phyloP scores from a whole-genome alignment of 192 early-diverging fungal genomes.

The Rhizophlyctis rosea region DNA sequence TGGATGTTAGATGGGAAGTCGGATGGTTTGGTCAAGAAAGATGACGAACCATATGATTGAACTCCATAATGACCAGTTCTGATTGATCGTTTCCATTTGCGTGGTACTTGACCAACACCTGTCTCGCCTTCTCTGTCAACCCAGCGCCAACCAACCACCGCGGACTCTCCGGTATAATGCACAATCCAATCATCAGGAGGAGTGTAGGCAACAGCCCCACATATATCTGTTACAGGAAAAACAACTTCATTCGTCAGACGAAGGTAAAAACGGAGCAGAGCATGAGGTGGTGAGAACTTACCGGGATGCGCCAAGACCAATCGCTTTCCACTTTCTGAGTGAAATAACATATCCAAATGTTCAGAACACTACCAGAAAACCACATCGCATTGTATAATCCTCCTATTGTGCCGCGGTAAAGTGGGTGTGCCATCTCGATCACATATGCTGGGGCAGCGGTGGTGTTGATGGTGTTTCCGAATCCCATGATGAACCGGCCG shows the following conservation, averaged over 20 bases:
- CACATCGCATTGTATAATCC: slow-evolving; percentile 41
- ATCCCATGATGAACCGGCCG: slow-evolving; percentile 39
- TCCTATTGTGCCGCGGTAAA: slow-evolving; percentile 30
- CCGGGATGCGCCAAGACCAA: slow-evolving; percentile 51
- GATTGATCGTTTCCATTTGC: slow-evolving; percentile 41
- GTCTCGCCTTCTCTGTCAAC: slow-evolving; percentile 63
- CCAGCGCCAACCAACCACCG: slow-evolving; percentile 77
- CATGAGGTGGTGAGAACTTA: no score
- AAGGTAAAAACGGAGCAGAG: no score
- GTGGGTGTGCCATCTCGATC: slow-evolving; percentile 37
- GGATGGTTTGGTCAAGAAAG: no score
- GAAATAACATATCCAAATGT: slow-evolving; percentile 11
- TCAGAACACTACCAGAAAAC: slow-evolving; percentile 32
- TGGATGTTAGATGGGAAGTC: slow-evolving; percentile 2
- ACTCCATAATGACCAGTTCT: slow-evolving; percentile 39
- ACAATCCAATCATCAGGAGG: slow-evolving; percentile 47
- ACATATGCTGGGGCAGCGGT: slow-evolving; percentile 38
- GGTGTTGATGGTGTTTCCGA: slow-evolving; percentile 30
- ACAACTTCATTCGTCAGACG: no score
- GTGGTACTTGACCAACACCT: slow-evolving; percentile 68
- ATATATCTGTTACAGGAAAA: no score
- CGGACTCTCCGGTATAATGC: slow-evolving; percentile 70
- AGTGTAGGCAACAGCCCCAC: slow-evolving; percentile 50
- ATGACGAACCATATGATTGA: no score
- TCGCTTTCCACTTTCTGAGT: not conserved